Percentiles rank a stretch among this genome's conserved stretches.
phyloP scores from a whole-genome alignment of 345 rosid species.

The Alliaria petiolata region DNA sequence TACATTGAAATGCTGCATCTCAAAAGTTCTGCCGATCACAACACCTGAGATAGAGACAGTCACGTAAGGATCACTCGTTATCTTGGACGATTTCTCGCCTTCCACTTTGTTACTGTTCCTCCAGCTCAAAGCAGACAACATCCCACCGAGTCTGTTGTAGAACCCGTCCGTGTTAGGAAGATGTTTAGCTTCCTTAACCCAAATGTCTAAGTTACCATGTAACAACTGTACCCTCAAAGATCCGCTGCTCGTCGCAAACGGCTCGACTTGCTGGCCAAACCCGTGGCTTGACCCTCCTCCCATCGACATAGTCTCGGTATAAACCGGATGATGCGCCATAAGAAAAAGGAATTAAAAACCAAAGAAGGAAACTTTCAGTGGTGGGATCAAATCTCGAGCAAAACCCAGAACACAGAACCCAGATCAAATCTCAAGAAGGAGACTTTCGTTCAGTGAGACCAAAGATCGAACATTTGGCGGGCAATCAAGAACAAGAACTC shows the following conservation, averaged over 20 bases:
- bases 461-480: constrained; percentile 18
- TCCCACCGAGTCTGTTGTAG: constrained; percentile 60
- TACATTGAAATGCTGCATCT: constrained; percentile 82
- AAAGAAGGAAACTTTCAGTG: constrained; percentile 14
- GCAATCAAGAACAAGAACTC: not conserved
- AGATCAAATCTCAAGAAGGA: not conserved
- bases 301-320: constrained; percentile 49
- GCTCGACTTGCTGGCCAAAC: constrained; percentile 51
- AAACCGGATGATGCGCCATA: constrained; percentile 46
- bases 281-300: constrained; percentile 70
- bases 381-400: not conserved
- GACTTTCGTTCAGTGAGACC: not conserved
- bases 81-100: constrained; percentile 45
- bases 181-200: constrained; percentile 78
- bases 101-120: constrained; percentile 52
- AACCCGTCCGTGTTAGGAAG: constrained; percentile 89
- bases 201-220: constrained; percentile 88
- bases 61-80: constrained; percentile 90
- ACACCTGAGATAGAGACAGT: constrained; percentile 65
- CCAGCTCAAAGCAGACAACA: constrained; percentile 44
- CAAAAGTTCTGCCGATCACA: constrained; percentile 80
- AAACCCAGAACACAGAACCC: not conserved
- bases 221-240: constrained; percentile 53
- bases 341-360: not conserved
- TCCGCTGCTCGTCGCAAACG: constrained; percentile 50